A percentile compares a stretch with the other conserved stretches of the same genome.
Evolutionary conservation across 257 asterid genomes (phyloP).

Genomic region (Linderniella brevidens): DNA sequence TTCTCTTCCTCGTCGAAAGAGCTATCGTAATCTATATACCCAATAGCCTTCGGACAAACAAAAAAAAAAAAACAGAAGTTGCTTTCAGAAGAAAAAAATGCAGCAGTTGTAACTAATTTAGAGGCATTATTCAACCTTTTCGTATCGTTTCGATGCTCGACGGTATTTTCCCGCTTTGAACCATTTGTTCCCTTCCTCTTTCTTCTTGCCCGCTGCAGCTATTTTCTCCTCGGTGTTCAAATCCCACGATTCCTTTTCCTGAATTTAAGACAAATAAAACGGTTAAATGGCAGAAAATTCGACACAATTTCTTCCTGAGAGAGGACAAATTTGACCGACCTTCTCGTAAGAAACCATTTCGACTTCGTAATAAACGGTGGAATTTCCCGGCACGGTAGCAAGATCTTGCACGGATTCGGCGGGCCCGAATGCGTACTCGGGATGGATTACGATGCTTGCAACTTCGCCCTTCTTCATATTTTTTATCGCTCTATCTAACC

Average conservation of each 20-base stretch:
- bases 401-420: constrained; percentile 30
- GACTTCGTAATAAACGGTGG: constrained; percentile 28
- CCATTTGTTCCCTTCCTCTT: constrained; percentile 43
- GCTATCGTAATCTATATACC: constrained; percentile 28
- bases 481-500: constrained; percentile 36
- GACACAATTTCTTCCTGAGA: background rate
- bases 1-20: constrained; percentile 40
- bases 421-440: constrained; percentile 41
- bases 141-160: constrained; percentile 50
- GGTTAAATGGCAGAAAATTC: background rate
- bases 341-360: constrained; percentile 40
- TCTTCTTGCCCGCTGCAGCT: constrained; percentile 34
- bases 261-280: constrained; percentile 1
- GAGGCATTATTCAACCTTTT: no score
- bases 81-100: no score
- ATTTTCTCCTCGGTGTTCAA: constrained; percentile 38
- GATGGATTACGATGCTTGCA: constrained; percentile 25
- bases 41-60: constrained; percentile 19
- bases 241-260: constrained; percentile 68
- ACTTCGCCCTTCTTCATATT: constrained; percentile 48
- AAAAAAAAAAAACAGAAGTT: background rate
- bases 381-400: constrained; percentile 32
- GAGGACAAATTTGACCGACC: constrained; percentile 8
- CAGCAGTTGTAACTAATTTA: no score
- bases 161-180: constrained; percentile 33